Conservation (phyloP, 805 yeast genomes). For the Peterozyma toletana region DNA sequence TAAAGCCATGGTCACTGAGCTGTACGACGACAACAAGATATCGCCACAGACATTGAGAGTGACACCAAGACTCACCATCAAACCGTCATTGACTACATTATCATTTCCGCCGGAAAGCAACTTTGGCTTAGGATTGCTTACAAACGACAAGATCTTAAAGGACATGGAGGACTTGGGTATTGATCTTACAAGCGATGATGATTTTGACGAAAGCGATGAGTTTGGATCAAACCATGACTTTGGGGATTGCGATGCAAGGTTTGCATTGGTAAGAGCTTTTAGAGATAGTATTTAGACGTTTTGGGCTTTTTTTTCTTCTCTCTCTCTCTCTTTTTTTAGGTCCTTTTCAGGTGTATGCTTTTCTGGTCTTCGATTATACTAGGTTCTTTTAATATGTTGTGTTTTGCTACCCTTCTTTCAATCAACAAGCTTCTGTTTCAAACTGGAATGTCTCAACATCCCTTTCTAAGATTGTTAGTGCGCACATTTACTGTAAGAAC, state of each 20-base stretch:
- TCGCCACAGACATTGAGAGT: conserved; percentile 1
- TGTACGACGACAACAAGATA: background rate
- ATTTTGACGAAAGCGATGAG: conserved; percentile 1
- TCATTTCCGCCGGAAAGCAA: conserved; percentile 2
- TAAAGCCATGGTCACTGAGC: conserved; percentile 6
- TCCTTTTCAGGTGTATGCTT: background rate
- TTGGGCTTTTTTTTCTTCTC: background rate
- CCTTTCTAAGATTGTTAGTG: no score
- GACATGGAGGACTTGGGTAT: background rate
- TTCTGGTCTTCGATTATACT: background rate
- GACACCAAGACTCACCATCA: conserved; percentile 7
- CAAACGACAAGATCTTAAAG: conserved; percentile 1
- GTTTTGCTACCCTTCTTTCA: no score
- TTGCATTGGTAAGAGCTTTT: conserved; percentile 8
- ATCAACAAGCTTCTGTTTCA: no score
- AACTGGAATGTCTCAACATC: no score
- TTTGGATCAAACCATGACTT: background rate
- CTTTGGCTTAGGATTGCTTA: background rate
- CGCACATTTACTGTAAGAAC: no score
- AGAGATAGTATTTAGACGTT: background rate
- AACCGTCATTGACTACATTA: conserved; percentile 9
- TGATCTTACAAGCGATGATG: background rate
- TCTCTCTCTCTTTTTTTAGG: background rate
- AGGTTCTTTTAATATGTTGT: background rate
- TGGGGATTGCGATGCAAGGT: conserved; percentile 7